These are phyloP conservation scores for Cutaneotrichosporon dermatis DNA, from an alignment of 1,284 basidiomycete genomes.

Conservation along the genomic window DNA sequence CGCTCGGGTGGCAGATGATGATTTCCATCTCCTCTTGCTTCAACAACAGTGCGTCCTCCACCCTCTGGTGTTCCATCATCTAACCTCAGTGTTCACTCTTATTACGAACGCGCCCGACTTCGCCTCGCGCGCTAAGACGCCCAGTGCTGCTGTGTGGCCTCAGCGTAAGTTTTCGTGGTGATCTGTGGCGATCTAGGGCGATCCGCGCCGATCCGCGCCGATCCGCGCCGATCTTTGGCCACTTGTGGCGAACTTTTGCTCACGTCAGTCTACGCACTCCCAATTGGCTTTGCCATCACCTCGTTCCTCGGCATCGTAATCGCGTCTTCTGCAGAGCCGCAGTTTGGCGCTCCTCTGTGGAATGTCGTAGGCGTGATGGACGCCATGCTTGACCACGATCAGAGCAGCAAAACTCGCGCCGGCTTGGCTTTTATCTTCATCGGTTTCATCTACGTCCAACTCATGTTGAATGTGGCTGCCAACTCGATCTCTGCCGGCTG, in stretches of 20 bases:
- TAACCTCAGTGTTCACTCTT: slow-evolving; percentile 32
- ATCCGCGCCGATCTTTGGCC: too few species aligned
- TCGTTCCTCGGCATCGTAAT: slow-evolving; percentile 81
- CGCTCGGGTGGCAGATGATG: slow-evolving; percentile 74
- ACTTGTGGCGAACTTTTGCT: too few species aligned
- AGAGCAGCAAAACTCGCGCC: slow-evolving; percentile 28
- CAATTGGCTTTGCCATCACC: slow-evolving; percentile 69
- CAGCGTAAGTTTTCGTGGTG: slow-evolving; percentile 50
- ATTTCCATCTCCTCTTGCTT: slow-evolving; percentile 71
- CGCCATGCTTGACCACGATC: slow-evolving; percentile 31
- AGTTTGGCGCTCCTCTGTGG: slow-evolving; percentile 76
- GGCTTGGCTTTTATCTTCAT: slow-evolving; percentile 60
- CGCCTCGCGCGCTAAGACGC: slow-evolving; percentile 65
- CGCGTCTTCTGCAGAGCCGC: slow-evolving; percentile 67
- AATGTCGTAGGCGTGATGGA: slow-evolving; percentile 51
- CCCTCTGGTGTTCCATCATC: background rate
- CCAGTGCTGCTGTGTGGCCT: slow-evolving; percentile 64
- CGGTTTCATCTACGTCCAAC: slow-evolving; percentile 45
- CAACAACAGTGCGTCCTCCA: slow-evolving; percentile 57
- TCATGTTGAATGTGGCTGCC: slow-evolving; percentile 64
- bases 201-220: too few species aligned
- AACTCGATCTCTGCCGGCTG: slow-evolving; percentile 81
- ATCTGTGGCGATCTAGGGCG: background rate
- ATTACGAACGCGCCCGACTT: slow-evolving; percentile 65
- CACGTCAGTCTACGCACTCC: slow-evolving; percentile 57